phyloP scores from a whole-genome alignment of 2,329 filamentous ascomycete genomes.

The Cladorrhinum sp. region DNA sequence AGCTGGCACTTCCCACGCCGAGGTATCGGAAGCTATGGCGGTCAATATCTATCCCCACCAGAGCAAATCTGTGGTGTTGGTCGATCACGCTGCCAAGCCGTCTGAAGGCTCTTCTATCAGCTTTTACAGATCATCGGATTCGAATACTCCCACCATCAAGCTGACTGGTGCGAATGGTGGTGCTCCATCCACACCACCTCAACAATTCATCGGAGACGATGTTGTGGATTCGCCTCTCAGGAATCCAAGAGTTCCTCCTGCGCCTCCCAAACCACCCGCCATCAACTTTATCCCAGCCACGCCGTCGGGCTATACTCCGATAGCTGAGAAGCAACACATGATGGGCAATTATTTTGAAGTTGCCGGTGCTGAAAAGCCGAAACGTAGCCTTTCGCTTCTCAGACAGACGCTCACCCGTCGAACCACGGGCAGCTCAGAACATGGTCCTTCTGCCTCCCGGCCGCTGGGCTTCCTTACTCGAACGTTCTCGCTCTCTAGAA shows the following conservation, averaged over 20 bases:
- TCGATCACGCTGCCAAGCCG: constrained; percentile 53
- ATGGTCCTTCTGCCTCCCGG: constrained; percentile 40
- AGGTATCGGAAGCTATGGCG: constrained; percentile 61
- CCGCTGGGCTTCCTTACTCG: constrained; percentile 45
- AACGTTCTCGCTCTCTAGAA: constrained; percentile 50
- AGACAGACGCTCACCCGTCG: constrained; percentile 52
- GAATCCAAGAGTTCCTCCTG: constrained; percentile 59
- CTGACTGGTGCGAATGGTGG: constrained; percentile 39
- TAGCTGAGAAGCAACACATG: constrained; percentile 49
- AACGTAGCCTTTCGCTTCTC: constrained; percentile 49
- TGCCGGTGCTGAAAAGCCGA: constrained; percentile 41
- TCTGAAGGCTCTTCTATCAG: constrained; percentile 43
- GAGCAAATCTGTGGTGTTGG: constrained; percentile 60
- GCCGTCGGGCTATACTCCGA: constrained; percentile 57
- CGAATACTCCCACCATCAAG: constrained; percentile 37
- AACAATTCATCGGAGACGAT: constrained; percentile 46
- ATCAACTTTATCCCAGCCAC: constrained; percentile 63
- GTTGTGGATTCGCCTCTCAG: constrained; percentile 57
- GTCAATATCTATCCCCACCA: constrained; percentile 63
- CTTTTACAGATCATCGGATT: constrained; percentile 24
- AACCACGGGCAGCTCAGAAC: constrained; percentile 48
- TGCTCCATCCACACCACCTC: constrained; percentile 51
- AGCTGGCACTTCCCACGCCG: constrained; percentile 56
- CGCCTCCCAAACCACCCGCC: constrained; percentile 45
- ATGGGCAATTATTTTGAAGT: constrained; percentile 55